Conservation (phyloP, 495 filamentous ascomycete genomes). For the Pseudoneurospora amorphoporcata region DNA sequence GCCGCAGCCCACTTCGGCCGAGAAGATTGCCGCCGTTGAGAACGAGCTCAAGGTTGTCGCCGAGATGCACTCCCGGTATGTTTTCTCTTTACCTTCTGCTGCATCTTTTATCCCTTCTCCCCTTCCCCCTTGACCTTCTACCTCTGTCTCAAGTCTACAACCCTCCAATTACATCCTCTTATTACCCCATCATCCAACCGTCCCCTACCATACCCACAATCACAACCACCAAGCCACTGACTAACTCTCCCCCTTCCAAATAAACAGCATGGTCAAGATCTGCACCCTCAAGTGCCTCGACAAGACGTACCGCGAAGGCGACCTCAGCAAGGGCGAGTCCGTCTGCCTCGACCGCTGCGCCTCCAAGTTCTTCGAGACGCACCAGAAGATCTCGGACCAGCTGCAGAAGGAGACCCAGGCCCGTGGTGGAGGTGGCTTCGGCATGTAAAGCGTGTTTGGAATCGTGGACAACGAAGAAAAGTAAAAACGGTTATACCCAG, state of each 20-base stretch:
- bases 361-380: constrained; percentile 95
- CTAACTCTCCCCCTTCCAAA: background rate
- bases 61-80: constrained; percentile 92
- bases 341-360: constrained; percentile 96
- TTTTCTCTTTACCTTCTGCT: background rate
- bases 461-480: background rate
- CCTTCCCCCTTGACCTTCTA: background rate
- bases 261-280: constrained; percentile 65
- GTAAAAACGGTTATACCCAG: background rate
- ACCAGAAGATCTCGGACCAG: constrained; percentile 71
- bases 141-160: background rate
- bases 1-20: constrained; percentile 81
- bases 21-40: constrained; percentile 93
- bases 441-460: background rate
- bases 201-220: background rate
- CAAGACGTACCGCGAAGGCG: constrained; percentile 79
- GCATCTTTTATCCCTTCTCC: background rate
- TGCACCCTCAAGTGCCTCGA: constrained; percentile 92
- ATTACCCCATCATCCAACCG: background rate
- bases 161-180: background rate
- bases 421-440: constrained; percentile 29
- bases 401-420: constrained; percentile 39
- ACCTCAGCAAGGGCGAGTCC: constrained; percentile 95
- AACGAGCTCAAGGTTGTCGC: constrained; percentile 89
- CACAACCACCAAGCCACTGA: background rate